A percentile compares a stretch with the other conserved stretches of the same genome.
Conservation (phyloP, 2,329 filamentous ascomycete species). For the Xylariales sp. region DNA sequence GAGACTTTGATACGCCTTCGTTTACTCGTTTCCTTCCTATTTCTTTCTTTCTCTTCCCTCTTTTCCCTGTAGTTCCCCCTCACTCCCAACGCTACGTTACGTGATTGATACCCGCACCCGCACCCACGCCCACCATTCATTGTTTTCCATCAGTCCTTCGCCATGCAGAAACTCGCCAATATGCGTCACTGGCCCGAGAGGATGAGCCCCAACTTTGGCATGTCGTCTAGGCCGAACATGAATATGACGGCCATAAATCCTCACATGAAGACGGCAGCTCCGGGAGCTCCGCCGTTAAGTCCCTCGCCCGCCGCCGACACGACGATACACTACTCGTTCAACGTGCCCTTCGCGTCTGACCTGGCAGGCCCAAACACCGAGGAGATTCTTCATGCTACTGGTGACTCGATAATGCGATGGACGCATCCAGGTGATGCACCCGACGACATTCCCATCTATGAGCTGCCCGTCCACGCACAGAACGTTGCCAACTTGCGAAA, state of each 20-base stretch:
- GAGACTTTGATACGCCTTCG: slow-evolving; percentile 13
- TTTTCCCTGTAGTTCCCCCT: slow-evolving; percentile 12
- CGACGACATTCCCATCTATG: slow-evolving; percentile 78
- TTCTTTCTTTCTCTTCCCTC: slow-evolving; percentile 12
- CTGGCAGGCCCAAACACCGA: slow-evolving; percentile 88
- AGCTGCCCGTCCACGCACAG: slow-evolving; percentile 85
- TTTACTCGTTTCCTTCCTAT: slow-evolving; percentile 13
- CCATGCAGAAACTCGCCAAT: slow-evolving; percentile 67
- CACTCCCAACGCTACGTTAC: slow-evolving; percentile 9
- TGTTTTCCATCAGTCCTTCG: slow-evolving; percentile 27
- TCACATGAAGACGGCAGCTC: slow-evolving; percentile 51
- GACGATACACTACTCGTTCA: slow-evolving; percentile 91
- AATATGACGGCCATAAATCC: slow-evolving; percentile 53
- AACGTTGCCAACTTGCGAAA: slow-evolving; percentile 76
- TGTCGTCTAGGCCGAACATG: slow-evolving; percentile 51
- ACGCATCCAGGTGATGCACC: slow-evolving; percentile 84
- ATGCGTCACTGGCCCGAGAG: slow-evolving; percentile 69
- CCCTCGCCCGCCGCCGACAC: slow-evolving; percentile 69
- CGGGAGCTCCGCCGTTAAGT: slow-evolving; percentile 52
- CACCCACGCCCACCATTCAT: slow-evolving; percentile 7
- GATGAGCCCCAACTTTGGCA: slow-evolving; percentile 64
- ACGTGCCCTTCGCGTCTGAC: slow-evolving; percentile 91
- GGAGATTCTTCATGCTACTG: slow-evolving; percentile 89
- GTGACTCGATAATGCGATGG: slow-evolving; percentile 85
- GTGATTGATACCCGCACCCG: slow-evolving; percentile 11